These are phyloP conservation scores for Starmerella gropengiesseri DNA, from an alignment of 805 yeast species.

Conservation along the genomic window DNA sequence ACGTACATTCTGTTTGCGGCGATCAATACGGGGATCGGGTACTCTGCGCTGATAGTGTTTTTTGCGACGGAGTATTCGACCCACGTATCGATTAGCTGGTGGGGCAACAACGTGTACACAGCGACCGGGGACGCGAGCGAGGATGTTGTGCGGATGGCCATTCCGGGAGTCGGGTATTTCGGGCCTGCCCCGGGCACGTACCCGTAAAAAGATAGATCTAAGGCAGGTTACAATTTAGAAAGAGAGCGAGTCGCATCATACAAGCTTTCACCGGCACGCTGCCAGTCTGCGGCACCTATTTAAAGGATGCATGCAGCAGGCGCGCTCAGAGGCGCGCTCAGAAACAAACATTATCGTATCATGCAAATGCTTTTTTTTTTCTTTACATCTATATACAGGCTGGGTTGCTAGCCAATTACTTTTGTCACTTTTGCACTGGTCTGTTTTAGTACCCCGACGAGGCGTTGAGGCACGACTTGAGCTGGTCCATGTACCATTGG, in stretches of 20 bases:
- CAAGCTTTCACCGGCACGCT: too few species aligned
- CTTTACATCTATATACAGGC: too few species aligned
- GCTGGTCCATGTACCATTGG: slow-evolving; percentile 92
- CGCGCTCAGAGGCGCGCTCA: too few species aligned
- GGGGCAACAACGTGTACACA: slow-evolving; percentile 35
- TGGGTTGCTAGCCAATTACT: too few species aligned
- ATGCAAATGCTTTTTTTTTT: too few species aligned
- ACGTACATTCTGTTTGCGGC: slow-evolving; percentile 41
- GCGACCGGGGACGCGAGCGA: slow-evolving; percentile 2
- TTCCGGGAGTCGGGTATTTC: slow-evolving; percentile 8
- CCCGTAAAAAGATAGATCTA: too few species aligned
- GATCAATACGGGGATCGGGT: slow-evolving; percentile 40
- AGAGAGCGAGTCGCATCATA: too few species aligned
- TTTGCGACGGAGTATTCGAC: slow-evolving; percentile 31
- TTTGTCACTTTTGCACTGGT: too few species aligned
- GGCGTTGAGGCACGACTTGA: slow-evolving; percentile 95
- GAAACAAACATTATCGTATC: too few species aligned
- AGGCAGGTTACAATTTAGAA: too few species aligned
- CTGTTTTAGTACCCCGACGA: slow-evolving; percentile 51
- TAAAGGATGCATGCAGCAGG: too few species aligned
- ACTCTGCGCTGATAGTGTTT: slow-evolving; percentile 38
- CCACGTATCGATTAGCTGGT: slow-evolving; percentile 33
- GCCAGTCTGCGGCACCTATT: too few species aligned
- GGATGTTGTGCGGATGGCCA: background rate
- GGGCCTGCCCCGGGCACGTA: slow-evolving; percentile 13